Evolutionary conservation across 345 rosid genomes (phyloP), one percentile per base, ranked within the genome.

Genomic region (Acer saccharum): DNA sequence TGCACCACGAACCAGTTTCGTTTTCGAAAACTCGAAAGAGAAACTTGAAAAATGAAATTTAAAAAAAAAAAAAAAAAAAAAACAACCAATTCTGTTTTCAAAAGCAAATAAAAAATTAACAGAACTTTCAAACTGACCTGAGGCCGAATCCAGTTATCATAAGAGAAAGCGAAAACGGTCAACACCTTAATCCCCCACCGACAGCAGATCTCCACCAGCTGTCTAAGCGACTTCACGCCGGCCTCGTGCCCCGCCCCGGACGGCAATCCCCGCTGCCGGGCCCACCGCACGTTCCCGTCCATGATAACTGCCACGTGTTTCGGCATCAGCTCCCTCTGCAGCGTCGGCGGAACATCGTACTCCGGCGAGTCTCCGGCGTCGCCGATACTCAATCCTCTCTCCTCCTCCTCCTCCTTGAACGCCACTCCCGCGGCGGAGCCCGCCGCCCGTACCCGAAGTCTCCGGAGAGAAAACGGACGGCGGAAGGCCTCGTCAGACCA

Each of bases 211-310:
- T 82, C 81, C 74, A 90, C 76, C 57, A 94, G 71, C 84, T 87
- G 80, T 86, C 79, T 86, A 32, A 94, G 50, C 61, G 97, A 87
- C 76, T 78, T 77, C 9, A 85, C 90, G 1, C 98, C 95, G 0
- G 92, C 95, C 80, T 84, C 88, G 71, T 90, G 95, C 16, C 98
- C 98, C 1, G 83, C 87, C 32, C 85, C 74, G 27, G 92, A 39
- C 57, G 79, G 83, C 69, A 88, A 61, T 25, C 95, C 97, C 17
- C 78, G 79, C 74, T 83, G 86, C 69, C 83, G 81, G 9, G 95
- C 94, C 94, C 95, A 94, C 80, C 95, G 78, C 14, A 81, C 97
- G 67, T 89, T 94, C 4, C 98, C 97, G 46, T 90, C 98, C 97
- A 94, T 92, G 66, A 94, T 90, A 52, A 92, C 80, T 63, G 98